Conservation (phyloP, 73 alveolate genomes). For the Uronychia setigera region DNA sequence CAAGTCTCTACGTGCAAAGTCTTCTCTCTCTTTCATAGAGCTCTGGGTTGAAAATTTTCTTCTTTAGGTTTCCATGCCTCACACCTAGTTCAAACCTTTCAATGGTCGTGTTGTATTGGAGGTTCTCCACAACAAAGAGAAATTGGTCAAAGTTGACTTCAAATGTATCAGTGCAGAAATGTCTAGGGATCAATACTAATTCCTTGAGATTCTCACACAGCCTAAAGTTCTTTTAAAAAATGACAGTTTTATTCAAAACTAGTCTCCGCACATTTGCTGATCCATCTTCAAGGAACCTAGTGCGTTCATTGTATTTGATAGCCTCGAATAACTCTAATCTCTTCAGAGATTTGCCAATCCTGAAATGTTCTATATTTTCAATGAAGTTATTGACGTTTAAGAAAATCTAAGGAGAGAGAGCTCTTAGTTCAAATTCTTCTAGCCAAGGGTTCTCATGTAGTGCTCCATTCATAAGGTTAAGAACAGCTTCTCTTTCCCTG, state of each 20-base stretch:
- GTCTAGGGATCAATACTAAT: no score
- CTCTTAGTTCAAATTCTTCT: slow-evolving; percentile 6
- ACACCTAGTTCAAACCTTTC: slow-evolving; percentile 21
- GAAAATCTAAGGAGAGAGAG: no score
- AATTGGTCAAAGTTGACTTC: slow-evolving; percentile 23
- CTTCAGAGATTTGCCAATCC: no score
- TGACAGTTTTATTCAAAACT: background rate
- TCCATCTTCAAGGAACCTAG: no score
- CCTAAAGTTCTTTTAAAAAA: background rate
- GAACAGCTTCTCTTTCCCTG: slow-evolving; percentile 22
- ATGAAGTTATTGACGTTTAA: no score
- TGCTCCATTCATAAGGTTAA: slow-evolving; percentile 7
- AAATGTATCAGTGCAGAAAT: no score
- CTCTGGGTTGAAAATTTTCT: slow-evolving; percentile 18
- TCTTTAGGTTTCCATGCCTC: slow-evolving; percentile 29
- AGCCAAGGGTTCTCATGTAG: slow-evolving; percentile 13
- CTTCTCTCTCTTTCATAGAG: slow-evolving; percentile 40
- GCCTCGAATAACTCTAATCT: no score
- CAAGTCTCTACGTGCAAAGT: background rate
- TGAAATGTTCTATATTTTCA: no score
- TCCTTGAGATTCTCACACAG: no score
- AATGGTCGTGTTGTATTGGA: slow-evolving; percentile 3
- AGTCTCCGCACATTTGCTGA: no score
- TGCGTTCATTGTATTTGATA: no score
- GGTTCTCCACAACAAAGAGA: slow-evolving; percentile 16